Conservation (phyloP, 2,329 filamentous ascomycete species). For the Alternaria novae-zelandiae region DNA sequence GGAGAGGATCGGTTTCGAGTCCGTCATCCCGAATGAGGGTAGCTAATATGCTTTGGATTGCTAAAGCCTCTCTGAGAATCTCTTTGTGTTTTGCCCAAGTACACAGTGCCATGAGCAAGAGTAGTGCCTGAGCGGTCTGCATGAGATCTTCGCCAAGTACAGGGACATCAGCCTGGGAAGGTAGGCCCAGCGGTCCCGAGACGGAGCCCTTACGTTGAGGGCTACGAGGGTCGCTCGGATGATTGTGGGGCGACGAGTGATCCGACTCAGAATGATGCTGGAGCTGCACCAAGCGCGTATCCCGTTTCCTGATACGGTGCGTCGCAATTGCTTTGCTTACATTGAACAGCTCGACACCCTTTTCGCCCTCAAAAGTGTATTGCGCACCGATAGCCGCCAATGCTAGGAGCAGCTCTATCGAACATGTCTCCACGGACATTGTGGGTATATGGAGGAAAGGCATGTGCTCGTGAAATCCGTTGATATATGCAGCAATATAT, state of each 20-base stretch:
- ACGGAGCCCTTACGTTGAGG: conserved; percentile 25
- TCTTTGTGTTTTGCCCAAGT: conserved; percentile 66
- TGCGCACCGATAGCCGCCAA: conserved; percentile 72
- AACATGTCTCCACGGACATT: conserved; percentile 67
- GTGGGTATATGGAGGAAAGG: conserved; percentile 73
- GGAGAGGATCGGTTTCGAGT: conserved; percentile 61
- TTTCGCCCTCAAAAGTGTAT: conserved; percentile 62
- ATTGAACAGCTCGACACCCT: conserved; percentile 64
- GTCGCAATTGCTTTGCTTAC: conserved; percentile 62
- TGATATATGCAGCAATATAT: conserved; percentile 73
- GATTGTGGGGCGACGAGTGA: conserved; percentile 22
- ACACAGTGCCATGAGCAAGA: conserved; percentile 66
- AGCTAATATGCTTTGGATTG: conserved; percentile 63
- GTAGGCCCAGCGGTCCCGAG: conserved; percentile 36
- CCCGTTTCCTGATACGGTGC: conserved; percentile 58
- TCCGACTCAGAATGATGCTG: conserved; percentile 32
- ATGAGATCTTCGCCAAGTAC: conserved; percentile 51
- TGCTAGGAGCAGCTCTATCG: conserved; percentile 71
- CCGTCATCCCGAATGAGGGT: conserved; percentile 63
- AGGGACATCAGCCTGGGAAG: conserved; percentile 27
- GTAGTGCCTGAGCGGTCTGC: conserved; percentile 69
- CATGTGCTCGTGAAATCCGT: conserved; percentile 67
- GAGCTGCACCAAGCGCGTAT: conserved; percentile 51
- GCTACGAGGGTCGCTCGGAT: conserved; percentile 20
- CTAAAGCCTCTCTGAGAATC: conserved; percentile 63